Evolutionary conservation across 2,329 filamentous ascomycete species (phyloP).

Genomic region (Aspergillus jensenii): DNA sequence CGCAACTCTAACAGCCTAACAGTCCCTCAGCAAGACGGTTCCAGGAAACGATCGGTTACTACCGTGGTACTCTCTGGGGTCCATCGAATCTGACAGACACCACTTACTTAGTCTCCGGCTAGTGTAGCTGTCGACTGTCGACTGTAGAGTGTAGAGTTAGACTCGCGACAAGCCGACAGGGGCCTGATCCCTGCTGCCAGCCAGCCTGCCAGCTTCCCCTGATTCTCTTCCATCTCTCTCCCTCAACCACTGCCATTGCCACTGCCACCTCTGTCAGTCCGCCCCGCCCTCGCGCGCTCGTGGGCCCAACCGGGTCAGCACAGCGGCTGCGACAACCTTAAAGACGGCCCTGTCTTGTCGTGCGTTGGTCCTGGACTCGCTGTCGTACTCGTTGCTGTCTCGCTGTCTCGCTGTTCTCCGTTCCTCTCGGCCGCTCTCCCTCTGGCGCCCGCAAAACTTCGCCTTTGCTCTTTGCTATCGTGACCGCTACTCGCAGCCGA

Average conservation of each 20-base stretch:
- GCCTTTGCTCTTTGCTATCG: slow-evolving; percentile 2
- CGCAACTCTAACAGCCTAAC: slow-evolving; percentile 20
- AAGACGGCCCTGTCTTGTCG: slow-evolving; percentile 12
- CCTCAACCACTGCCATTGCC: neutral
- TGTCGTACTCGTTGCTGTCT: neutral
- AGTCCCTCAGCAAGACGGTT: neutral
- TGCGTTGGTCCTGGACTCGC: neutral
- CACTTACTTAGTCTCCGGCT: neutral
- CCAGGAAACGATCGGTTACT: neutral
- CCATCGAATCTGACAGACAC: neutral
- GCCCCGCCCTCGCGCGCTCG: slow-evolving; percentile 22
- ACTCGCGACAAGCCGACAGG: neutral
- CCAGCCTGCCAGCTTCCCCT: slow-evolving; percentile 1
- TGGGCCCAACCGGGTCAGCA: slow-evolving; percentile 26
- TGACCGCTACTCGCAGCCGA: slow-evolving; percentile 19
- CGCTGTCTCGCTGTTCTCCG: neutral
- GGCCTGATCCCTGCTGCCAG: neutral
- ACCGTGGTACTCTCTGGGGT: neutral
- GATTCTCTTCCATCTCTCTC: neutral
- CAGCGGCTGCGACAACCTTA: slow-evolving; percentile 27
- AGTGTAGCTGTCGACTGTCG: too few relatives aligned
- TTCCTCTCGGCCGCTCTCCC: neutral
- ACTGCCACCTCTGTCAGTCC: slow-evolving; percentile 10
- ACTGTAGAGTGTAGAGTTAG: too few relatives aligned
- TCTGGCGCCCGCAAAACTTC: neutral